Conservation (phyloP, 805 yeast species). For the Candida khao-thaluensis region DNA sequence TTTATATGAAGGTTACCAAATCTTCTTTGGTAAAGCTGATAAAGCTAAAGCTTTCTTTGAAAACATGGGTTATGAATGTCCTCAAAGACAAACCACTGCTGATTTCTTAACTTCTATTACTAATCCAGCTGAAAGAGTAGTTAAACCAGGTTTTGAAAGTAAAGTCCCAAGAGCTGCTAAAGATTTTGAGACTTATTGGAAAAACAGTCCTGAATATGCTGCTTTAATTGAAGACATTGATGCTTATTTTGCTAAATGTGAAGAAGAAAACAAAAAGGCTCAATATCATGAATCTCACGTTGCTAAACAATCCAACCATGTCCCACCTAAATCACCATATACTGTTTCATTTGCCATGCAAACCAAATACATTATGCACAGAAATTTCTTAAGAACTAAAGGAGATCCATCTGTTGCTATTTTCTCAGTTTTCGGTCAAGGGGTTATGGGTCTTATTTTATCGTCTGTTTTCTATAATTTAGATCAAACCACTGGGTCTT, state of each 20-base stretch:
- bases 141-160: slow-evolving; percentile 47
- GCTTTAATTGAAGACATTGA: slow-evolving; percentile 43
- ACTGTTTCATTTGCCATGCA: slow-evolving; percentile 49
- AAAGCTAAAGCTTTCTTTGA: slow-evolving; percentile 50
- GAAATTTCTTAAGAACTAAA: slow-evolving; percentile 53
- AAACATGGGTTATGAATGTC: slow-evolving; percentile 62
- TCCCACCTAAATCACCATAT: slow-evolving; percentile 33
- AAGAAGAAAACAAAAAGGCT: slow-evolving; percentile 15
- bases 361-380: slow-evolving; percentile 47
- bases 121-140: slow-evolving; percentile 59
- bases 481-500: slow-evolving; percentile 49
- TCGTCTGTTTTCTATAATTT: slow-evolving; percentile 61
- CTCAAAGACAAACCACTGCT: slow-evolving; percentile 63
- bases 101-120: slow-evolving; percentile 67
- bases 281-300: slow-evolving; percentile 23
- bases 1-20: slow-evolving; percentile 47
- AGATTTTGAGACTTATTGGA: slow-evolving; percentile 64
- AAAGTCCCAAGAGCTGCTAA: slow-evolving; percentile 54
- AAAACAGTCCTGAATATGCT: slow-evolving; percentile 50
- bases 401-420: slow-evolving; percentile 59
- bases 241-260: slow-evolving; percentile 32
- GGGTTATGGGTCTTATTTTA: slow-evolving; percentile 56
- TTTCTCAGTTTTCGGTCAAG: slow-evolving; percentile 50
- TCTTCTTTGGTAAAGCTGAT: slow-evolving; percentile 43
- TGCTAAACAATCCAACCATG: slow-evolving; percentile 43